These are phyloP conservation scores for Xylaria flabelliformis DNA, from an alignment of 495 filamentous ascomycete genomes.

Conservation along the genomic window DNA sequence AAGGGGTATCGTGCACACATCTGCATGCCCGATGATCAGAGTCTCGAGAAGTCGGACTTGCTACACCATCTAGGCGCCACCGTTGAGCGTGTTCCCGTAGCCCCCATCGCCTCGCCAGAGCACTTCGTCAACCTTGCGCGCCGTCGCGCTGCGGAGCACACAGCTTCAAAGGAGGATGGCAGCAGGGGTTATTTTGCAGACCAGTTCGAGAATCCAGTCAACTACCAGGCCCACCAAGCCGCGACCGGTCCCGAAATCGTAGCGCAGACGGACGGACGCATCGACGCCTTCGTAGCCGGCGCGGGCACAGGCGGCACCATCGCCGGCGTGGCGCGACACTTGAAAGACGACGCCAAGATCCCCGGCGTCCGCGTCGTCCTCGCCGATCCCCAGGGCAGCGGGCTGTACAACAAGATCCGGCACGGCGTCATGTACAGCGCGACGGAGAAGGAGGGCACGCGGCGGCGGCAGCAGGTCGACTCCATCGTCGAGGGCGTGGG, in stretches of 20 bases:
- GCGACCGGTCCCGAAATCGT: constrained; percentile 91
- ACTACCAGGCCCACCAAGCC: constrained; percentile 82
- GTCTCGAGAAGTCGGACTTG: constrained; percentile 84
- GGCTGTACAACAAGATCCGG: constrained; percentile 86
- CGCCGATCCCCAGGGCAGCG: constrained; percentile 93
- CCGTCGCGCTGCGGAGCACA: constrained; percentile 74
- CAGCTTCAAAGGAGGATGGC: constrained; percentile 47
- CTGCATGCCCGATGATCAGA: constrained; percentile 95
- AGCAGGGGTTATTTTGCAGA: constrained; percentile 87
- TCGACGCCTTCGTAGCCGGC: constrained; percentile 95
- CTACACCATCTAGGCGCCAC: constrained; percentile 88
- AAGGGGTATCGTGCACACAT: constrained; percentile 93
- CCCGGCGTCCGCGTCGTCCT: constrained; percentile 72
- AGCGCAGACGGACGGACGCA: constrained; percentile 70
- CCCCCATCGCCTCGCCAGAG: constrained; percentile 85
- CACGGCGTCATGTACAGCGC: constrained; percentile 95
- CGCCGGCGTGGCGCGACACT: constrained; percentile 78
- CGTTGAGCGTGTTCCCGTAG: constrained; percentile 86
- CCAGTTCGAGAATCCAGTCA: constrained; percentile 91
- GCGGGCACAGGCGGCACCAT: constrained; percentile 96
- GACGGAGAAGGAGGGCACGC: constrained; percentile 87
- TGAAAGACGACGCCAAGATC: constrained; percentile 66
- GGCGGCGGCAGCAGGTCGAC: constrained; percentile 88
- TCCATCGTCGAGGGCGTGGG: constrained; percentile 96
- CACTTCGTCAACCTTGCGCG: constrained; percentile 96